Conservation (phyloP, 1,139 yeast species). For the Suhomyces maxii region DNA sequence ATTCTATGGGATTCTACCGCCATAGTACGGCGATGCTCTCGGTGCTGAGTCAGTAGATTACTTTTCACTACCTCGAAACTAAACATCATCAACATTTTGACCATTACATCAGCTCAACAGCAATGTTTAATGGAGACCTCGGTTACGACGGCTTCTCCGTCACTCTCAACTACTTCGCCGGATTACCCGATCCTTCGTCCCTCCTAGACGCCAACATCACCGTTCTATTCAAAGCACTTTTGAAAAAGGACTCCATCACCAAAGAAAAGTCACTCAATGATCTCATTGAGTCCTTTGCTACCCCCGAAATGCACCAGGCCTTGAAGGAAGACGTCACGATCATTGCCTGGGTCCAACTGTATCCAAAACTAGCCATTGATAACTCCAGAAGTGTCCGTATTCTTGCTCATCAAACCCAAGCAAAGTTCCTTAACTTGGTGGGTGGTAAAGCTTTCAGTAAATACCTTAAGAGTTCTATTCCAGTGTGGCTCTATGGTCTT, state of each 20-base stretch:
- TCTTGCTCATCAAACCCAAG: slow-evolving; percentile 64
- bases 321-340: slow-evolving; percentile 33
- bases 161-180: slow-evolving; percentile 73
- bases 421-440: slow-evolving; percentile 44
- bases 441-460: slow-evolving; percentile 63
- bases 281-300: slow-evolving; percentile 25
- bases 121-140: slow-evolving; percentile 23
- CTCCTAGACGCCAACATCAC: slow-evolving; percentile 60
- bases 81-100: too few species aligned
- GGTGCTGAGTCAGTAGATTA: too few species aligned
- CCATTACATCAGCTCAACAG: not conserved
- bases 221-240: slow-evolving; percentile 68
- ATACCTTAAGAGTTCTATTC: slow-evolving; percentile 68
- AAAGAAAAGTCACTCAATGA: slow-evolving; percentile 77
- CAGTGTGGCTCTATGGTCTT: slow-evolving; percentile 69
- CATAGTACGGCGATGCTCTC: too few species aligned
- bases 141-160: slow-evolving; percentile 64
- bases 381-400: slow-evolving; percentile 64
- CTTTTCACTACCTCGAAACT: too few species aligned
- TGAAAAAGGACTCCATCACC: slow-evolving; percentile 80
- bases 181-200: slow-evolving; percentile 67
- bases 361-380: slow-evolving; percentile 75
- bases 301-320: not conserved
- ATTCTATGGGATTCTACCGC: too few species aligned
- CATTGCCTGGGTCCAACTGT: slow-evolving; percentile 76